Conservation (phyloP, 106 monocot species). For the Allium fistulosum region DNA sequence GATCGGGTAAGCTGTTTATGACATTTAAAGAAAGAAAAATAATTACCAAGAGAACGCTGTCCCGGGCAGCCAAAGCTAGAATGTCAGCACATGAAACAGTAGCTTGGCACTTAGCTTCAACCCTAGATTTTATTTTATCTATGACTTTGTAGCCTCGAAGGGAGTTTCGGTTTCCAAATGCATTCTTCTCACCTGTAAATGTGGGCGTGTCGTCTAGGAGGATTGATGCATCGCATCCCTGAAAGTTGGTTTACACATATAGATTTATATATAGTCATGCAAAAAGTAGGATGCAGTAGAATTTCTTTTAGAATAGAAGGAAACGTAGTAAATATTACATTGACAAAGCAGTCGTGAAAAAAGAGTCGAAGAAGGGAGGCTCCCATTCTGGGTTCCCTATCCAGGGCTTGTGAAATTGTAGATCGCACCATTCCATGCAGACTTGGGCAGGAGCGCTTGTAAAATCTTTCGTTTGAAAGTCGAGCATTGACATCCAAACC, state of each 20-base stretch:
- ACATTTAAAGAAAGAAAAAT: background rate
- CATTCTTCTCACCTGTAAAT: constrained; percentile 14
- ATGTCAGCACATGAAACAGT: constrained; percentile 13
- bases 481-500: constrained; percentile 1
- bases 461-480: constrained; percentile 5
- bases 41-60: background rate
- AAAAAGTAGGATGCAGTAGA: too few species aligned
- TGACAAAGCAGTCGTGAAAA: constrained; percentile 45
- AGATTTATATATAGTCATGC: too few species aligned
- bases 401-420: constrained; percentile 19
- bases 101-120: constrained; percentile 1
- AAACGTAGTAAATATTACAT: constrained; percentile 2
- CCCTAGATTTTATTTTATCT: constrained; percentile 3
- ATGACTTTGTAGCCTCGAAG: constrained; percentile 9
- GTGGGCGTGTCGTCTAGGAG: constrained; percentile 8
- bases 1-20: background rate
- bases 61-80: constrained; percentile 5
- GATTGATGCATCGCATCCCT: constrained; percentile 14
- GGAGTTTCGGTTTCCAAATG: background rate
- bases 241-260: background rate
- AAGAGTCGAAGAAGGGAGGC: constrained; percentile 47
- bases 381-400: constrained; percentile 28
- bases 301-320: background rate
- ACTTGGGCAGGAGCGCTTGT: constrained; percentile 17
- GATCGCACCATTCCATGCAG: constrained; percentile 19